These are phyloP conservation scores for Monsonia emarginata DNA, from an alignment of 441 rosid genomes.

Conservation along the genomic window DNA sequence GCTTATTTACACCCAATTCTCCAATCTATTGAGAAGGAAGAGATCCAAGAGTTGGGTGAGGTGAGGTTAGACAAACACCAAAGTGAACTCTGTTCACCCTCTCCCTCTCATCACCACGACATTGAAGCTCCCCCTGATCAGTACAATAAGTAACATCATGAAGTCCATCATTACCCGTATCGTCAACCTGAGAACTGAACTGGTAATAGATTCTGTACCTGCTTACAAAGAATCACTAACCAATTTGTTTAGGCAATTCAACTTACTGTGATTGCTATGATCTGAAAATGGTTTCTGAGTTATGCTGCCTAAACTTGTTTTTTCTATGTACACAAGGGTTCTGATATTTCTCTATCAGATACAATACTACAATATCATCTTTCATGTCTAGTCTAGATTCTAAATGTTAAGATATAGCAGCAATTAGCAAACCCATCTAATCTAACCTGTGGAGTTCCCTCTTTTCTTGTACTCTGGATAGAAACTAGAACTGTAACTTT, in stretches of 20 bases:
- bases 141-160: slow-evolving; percentile 24
- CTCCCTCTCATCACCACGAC: slow-evolving; percentile 31
- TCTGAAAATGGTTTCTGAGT: background rate
- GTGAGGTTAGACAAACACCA: slow-evolving; percentile 40
- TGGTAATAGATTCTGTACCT: background rate
- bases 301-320: background rate
- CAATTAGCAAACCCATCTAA: too few relatives aligned
- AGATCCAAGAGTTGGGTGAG: slow-evolving; percentile 17
- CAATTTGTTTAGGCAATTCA: background rate
- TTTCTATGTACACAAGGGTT: background rate
- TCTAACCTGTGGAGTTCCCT: background rate
- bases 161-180: slow-evolving; percentile 26
- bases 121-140: slow-evolving; percentile 19
- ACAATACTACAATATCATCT: too few relatives aligned
- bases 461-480: background rate
- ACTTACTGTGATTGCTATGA: background rate
- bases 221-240: slow-evolving; percentile 21
- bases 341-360: background rate
- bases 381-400: too few relatives aligned
- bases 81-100: slow-evolving; percentile 45
- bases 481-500: background rate
- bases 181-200: slow-evolving; percentile 27
- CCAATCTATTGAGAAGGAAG: slow-evolving; percentile 37
- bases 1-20: slow-evolving; percentile 74
- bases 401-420: too few relatives aligned